Conservation (phyloP, 176 grass and related monocot genomes). For the Alopecurus myosuroides region DNA sequence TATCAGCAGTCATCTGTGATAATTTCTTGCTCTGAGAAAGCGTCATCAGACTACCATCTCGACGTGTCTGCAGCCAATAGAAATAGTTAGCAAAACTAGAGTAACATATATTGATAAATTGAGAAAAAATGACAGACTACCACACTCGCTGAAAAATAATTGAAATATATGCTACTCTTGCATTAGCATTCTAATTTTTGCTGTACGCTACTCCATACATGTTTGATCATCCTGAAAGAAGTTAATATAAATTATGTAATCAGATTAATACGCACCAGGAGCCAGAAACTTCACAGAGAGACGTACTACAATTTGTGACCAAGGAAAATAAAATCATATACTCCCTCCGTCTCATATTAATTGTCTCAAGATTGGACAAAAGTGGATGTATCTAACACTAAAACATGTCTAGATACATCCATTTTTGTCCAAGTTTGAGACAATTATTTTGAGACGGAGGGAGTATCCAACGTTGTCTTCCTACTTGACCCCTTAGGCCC, state of each 20-base stretch:
- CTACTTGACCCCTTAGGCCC: neutral
- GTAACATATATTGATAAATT: neutral
- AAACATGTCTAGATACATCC: too few species aligned
- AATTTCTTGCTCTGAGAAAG: constrained; percentile 95
- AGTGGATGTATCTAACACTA: too few species aligned
- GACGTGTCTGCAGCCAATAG: constrained; percentile 59
- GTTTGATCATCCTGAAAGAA: neutral
- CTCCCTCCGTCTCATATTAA: too few species aligned
- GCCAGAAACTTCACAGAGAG: neutral
- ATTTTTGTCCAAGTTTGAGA: too few species aligned
- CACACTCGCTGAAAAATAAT: neutral
- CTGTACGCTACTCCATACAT: neutral
- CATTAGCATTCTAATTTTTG: neutral
- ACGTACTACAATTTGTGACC: neutral
- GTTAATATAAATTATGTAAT: neutral
- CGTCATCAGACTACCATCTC: constrained; percentile 89
- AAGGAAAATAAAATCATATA: neutral
- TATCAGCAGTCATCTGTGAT: constrained; percentile 96
- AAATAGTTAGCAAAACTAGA: constrained; percentile 21
- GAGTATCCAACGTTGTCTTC: neutral
- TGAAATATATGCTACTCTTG: neutral
- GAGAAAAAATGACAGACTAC: neutral
- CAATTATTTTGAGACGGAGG: too few species aligned
- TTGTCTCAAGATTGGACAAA: too few species aligned
- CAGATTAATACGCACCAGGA: neutral